Base-by-base conservation (phyloP, 2,329 filamentous ascomycete genomes). In the Lecanosticta acicola region DNA sequence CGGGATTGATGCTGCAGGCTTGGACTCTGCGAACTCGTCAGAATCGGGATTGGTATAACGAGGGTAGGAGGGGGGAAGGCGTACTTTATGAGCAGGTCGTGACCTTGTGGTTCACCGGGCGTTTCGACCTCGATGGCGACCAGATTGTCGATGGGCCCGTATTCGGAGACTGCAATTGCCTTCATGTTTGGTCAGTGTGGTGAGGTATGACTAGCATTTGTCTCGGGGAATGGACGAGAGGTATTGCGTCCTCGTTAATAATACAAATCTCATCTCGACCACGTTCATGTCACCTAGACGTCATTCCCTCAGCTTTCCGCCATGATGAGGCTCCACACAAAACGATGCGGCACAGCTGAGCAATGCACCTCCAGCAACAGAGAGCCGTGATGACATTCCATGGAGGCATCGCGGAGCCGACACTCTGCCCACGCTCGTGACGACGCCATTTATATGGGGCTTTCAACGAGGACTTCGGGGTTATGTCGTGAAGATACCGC, bases 1-100 rank as follows among this genome's bases (percentile, higher is more conserved):
- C 60, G 2, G 68, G 68, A 33, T 70, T 70, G 29, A 70, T 58
- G 60, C 66, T 65, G 38, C 55, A 59, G 11, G 65, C 67, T 54
- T 66, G 61, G 38, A 69, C 58, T 38, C 65, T 66, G 45, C n/a
- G 24, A 29, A 29, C 24, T 29, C 5, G 24, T 29, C 24, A 29
- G 24, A 29, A 11, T 5, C 24, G 5, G 5, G 24, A 7, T 29
- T 11, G 24, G 34, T 11, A 14, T 39, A 32, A 35, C 45, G 10
- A 49, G 39, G 21, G 32, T 38, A 21, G 33, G 8, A 36, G 16
- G 16, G 14, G 39, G 4, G 11, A 3, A 11, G 20, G 11, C 54
- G 17, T 56, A 66, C 63, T 59, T 54, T 9, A 71, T 54, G 3
- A 70, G 54, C 7, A 70, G 35, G 50, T 69, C 63, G 39, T 64